Conservation (phyloP, 2,329 filamentous ascomycete species). For the Thielaviopsis musarum region DNA sequence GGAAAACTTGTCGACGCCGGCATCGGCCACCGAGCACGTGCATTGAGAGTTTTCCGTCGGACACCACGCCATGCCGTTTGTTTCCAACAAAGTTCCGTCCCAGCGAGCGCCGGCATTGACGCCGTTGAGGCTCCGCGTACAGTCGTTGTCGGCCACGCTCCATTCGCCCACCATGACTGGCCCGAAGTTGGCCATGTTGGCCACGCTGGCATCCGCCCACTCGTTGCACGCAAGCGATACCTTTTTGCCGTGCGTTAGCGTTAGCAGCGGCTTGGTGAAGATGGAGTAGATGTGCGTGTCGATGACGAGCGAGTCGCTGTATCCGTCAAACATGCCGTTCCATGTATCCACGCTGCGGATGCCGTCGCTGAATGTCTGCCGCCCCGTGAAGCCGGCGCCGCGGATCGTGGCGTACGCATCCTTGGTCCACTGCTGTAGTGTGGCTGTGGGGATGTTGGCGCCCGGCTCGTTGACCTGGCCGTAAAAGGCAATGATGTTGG, state of each 20-base stretch:
- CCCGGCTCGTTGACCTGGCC: conserved; percentile 52
- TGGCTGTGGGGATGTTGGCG: conserved; percentile 36
- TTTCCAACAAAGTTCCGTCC: conserved; percentile 48
- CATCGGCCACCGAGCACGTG: conserved; percentile 42
- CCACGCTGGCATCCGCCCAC: conserved; percentile 44
- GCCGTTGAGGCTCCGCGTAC: conserved; percentile 45
- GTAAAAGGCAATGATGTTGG: conserved; percentile 46
- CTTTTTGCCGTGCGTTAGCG: conserved; percentile 47
- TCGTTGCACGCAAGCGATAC: conserved; percentile 51
- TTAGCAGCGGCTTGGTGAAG: conserved; percentile 54
- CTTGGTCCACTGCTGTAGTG: conserved; percentile 41
- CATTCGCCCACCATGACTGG: conserved; percentile 64
- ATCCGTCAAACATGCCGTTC: conserved; percentile 46
- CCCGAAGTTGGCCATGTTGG: conserved; percentile 34
- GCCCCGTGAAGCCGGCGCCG: conserved; percentile 42
- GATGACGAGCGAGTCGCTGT: conserved; percentile 43
- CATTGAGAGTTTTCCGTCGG: conserved; percentile 35
- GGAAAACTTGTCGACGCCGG: conserved; percentile 12
- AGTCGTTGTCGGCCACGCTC: conserved; percentile 58
- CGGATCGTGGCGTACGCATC: conserved; percentile 37
- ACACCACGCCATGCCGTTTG: conserved; percentile 40
- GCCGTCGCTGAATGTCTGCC: conserved; percentile 53
- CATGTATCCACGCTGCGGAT: conserved; percentile 57
- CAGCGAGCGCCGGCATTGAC: conserved; percentile 53
- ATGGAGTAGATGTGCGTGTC: conserved; percentile 70